Percentiles rank a stretch among this genome's conserved stretches.
These are phyloP conservation scores for Paraphaeosphaeria minitans DNA, from an alignment of 2,329 filamentous ascomycete genomes.

Conservation along the genomic window DNA sequence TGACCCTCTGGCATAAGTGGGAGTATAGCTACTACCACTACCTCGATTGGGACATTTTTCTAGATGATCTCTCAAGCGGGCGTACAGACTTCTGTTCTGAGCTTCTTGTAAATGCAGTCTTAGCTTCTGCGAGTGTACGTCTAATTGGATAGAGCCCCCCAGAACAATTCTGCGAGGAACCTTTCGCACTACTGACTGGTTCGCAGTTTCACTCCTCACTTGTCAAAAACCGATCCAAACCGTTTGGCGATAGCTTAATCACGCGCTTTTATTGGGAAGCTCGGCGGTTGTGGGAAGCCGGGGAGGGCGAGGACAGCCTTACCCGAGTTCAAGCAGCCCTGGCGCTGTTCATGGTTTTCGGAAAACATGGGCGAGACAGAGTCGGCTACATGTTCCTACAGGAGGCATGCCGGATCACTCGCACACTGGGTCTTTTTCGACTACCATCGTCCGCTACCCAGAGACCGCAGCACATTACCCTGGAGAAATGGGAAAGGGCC, in stretches of 20 bases:
- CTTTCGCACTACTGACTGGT: neutral
- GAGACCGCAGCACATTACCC: constrained; percentile 19
- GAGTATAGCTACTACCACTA: constrained; percentile 38
- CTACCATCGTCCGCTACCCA: constrained; percentile 14
- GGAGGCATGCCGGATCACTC: constrained; percentile 34
- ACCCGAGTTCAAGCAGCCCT: constrained; percentile 34
- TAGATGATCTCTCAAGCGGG: constrained; percentile 34
- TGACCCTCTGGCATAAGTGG: constrained; percentile 33
- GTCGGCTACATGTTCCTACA: constrained; percentile 33
- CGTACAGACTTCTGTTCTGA: constrained; percentile 36
- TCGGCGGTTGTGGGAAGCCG: constrained; percentile 34
- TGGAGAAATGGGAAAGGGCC: constrained; percentile 28
- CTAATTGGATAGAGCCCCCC: neutral
- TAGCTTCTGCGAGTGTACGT: constrained; percentile 40
- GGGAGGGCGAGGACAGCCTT: constrained; percentile 28
- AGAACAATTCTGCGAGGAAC: neutral
- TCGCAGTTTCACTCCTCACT: constrained; percentile 31
- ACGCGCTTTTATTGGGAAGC: constrained; percentile 39
- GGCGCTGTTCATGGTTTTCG: constrained; percentile 35
- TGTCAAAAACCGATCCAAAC: constrained; percentile 35
- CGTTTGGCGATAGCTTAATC: constrained; percentile 31
- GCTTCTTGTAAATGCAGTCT: constrained; percentile 36
- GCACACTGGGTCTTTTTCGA: constrained; percentile 31
- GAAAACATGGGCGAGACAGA: constrained; percentile 40
- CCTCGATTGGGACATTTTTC: constrained; percentile 37